Base-by-base conservation (phyloP, 768 basidiomycete species). In the Butyriboletus loyo region DNA sequence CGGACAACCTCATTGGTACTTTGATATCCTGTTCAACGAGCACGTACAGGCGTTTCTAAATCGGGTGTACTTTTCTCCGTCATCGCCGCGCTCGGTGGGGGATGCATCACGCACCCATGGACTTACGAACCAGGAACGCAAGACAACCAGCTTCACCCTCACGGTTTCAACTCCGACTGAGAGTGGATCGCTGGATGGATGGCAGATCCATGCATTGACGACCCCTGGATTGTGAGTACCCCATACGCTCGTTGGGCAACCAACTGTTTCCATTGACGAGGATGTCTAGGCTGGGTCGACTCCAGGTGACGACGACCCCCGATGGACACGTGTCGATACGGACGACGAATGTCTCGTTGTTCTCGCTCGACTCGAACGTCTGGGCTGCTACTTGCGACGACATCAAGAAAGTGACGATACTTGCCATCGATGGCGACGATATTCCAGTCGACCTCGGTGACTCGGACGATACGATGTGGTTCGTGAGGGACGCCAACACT, bases 91-190 rank as follows among this genome's bases (percentile, higher is more conserved):
- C 37, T 17, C 28, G 3, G 24, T n/a, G 41, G 35, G 9, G 13
- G n/a, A 30, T n/a, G 35, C 13, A 31, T 27, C 36, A 28, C 19
- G 15, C n/a, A 14, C 39, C 0, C 39, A 35, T 41, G 34, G 4
- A 42, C 10, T 15, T 1, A 10, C 10, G 17, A 21, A 32, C 24
- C 37, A 53, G 31, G 43, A 24, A 11, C 42, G 0, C 25, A 39
- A 42, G 24, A 54, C 14, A 32, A 19, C 19, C 10, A 11, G 19
- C 13, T 93, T 91, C 65, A 90, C 86, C 2, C 68, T 95, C 50
- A 94, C 90, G 0, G 83, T 86, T 6, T 78, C 84, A 1, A 75
- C 78, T 30, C 90, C 92, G 1, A 62, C 73, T 1, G 89, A 91
- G 61, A 80, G 77, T 51, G 89, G 89, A 1, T 74, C 86, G 2